Percentiles rank a stretch among this genome's conserved stretches.
Evolutionary conservation across 1,139 yeast species (phyloP).

Genomic region (Geotrichum europaeum): DNA sequence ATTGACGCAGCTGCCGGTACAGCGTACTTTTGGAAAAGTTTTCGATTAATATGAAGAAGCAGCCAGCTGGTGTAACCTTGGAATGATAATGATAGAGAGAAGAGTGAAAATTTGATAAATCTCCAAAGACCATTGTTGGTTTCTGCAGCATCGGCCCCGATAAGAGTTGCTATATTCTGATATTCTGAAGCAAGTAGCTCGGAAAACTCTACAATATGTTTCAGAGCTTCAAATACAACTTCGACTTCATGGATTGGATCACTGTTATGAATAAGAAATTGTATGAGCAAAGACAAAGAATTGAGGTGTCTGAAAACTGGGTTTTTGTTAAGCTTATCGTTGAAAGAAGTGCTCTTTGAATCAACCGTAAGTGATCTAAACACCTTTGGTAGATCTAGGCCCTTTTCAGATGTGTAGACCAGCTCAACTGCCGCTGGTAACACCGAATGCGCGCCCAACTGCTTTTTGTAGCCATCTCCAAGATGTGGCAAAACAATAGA

Average conservation of each 20-base stretch:
- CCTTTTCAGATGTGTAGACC: slow-evolving; percentile 9
- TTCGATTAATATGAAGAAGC: slow-evolving; percentile 27
- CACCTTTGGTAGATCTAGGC: not conserved
- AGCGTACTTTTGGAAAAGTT: slow-evolving; percentile 18
- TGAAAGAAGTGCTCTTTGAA: not conserved
- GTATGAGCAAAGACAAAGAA: slow-evolving; percentile 22
- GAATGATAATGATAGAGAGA: slow-evolving; percentile 48
- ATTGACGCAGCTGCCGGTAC: slow-evolving; percentile 36
- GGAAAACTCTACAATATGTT: slow-evolving; percentile 9
- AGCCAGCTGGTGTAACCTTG: slow-evolving; percentile 47
- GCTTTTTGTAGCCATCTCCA: slow-evolving; percentile 1
- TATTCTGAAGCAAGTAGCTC: slow-evolving; percentile 12
- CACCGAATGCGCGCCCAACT: slow-evolving; percentile 3
- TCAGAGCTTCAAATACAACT: slow-evolving; percentile 11
- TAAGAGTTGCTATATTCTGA: not conserved
- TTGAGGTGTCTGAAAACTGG: slow-evolving; percentile 20
- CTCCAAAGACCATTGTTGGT: slow-evolving; percentile 23
- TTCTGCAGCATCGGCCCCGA: slow-evolving; percentile 12
- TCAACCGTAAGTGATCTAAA: not conserved
- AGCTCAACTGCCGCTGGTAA: slow-evolving; percentile 4
- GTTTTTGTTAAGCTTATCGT: not conserved
- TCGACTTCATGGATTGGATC: slow-evolving; percentile 12
- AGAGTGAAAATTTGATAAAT: slow-evolving; percentile 42
- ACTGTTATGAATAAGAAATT: slow-evolving; percentile 18
- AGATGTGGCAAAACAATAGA: slow-evolving; percentile 14